Evolutionary conservation across 371 early-diverging fungal genomes (phyloP), one percentile per base, ranked within the genome.

Genomic region (Lichtheimia corymbifera): DNA sequence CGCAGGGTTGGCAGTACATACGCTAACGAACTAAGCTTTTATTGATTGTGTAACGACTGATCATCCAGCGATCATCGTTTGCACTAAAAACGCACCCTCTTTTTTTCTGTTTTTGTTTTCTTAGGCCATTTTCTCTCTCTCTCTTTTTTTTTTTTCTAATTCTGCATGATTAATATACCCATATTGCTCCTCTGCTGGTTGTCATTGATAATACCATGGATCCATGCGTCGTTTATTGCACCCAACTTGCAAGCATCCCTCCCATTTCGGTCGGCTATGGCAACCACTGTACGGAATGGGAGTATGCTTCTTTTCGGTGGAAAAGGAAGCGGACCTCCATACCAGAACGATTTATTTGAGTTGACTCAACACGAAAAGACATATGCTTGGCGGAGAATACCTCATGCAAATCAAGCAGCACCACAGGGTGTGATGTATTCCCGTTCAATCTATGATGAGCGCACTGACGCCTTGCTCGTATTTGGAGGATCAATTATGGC

Each of bases 301-400:
- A 67, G 65, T 12, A 50, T 73, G 44, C 50, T 73, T 47, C 55
- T 69, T 22, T 73, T 67, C 49, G 73, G 73, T 30, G 73, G 73
- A 27, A 70, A 66, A 51, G 65, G 57, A 47, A 63, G 57, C 20
- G 64, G 67, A 7, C 50, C 28, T 25, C 41, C 55, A 12, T 68
- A 59, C 49, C 35, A 64, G 6, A 66, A 68, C 55, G 50, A 59
- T 28, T 50, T 73, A 15, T 69, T 62, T 30, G 65, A 64, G 43
- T 53, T 71, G 28, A 67, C 71, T 6, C 65, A 67, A 30, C 62
- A 59, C 15, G 25, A 27, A 7, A 53, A 42, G 13, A 49, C 54
- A 4, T 70, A 53, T 47, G 64, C 62, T 14, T 73, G 69, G 69
- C 42, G 44, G 15, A 35, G 44, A 25, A 28, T 73, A n/a, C 67